Conservation (phyloP, 2,329 filamentous ascomycete genomes). For the Blumeriella jaapii region DNA sequence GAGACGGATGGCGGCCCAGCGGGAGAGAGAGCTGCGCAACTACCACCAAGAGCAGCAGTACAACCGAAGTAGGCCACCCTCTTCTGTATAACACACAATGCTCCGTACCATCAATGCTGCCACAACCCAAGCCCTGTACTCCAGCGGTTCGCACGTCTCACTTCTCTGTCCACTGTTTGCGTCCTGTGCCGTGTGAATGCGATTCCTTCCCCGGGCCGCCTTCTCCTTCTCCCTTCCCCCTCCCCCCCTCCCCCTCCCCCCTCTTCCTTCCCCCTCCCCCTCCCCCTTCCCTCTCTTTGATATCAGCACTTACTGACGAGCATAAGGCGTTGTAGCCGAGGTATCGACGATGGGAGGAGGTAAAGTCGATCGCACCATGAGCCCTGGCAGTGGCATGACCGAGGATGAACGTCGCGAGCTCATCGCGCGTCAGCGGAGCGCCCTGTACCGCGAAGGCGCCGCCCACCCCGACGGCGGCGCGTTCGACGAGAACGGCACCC, state of each 20-base stretch:
- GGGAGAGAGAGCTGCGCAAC: slow-evolving; percentile 97
- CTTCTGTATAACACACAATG: slow-evolving; percentile 54
- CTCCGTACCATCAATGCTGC: slow-evolving; percentile 13
- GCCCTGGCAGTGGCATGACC: slow-evolving; percentile 70
- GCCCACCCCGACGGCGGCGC: slow-evolving; percentile 55
- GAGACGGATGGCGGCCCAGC: slow-evolving; percentile 97
- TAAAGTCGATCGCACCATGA: slow-evolving; percentile 81
- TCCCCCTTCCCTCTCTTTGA: too few species aligned
- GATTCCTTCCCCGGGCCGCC: slow-evolving; percentile 9
- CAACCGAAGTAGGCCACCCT: slow-evolving; percentile 92
- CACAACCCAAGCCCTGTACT: slow-evolving; percentile 22
- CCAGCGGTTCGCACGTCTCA: slow-evolving; percentile 25
- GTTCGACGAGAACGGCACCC: slow-evolving; percentile 56
- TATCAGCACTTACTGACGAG: slow-evolving; percentile 27
- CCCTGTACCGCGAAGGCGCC: slow-evolving; percentile 71
- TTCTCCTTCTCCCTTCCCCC: slow-evolving; percentile 7
- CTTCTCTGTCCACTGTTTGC: slow-evolving; percentile 28
- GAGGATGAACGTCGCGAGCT: slow-evolving; percentile 94
- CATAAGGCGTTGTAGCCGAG: slow-evolving; percentile 51
- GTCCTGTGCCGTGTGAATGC: slow-evolving; percentile 30
- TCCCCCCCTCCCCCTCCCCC: slow-evolving; percentile 8
- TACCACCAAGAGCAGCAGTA: slow-evolving; percentile 99
- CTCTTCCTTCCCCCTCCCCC: too few species aligned
- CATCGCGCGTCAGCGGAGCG: slow-evolving; percentile 90
- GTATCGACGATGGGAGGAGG: slow-evolving; percentile 49